phyloP scores from a whole-genome alignment of 495 filamentous ascomycete species.

The Xylaria cubensis region DNA sequence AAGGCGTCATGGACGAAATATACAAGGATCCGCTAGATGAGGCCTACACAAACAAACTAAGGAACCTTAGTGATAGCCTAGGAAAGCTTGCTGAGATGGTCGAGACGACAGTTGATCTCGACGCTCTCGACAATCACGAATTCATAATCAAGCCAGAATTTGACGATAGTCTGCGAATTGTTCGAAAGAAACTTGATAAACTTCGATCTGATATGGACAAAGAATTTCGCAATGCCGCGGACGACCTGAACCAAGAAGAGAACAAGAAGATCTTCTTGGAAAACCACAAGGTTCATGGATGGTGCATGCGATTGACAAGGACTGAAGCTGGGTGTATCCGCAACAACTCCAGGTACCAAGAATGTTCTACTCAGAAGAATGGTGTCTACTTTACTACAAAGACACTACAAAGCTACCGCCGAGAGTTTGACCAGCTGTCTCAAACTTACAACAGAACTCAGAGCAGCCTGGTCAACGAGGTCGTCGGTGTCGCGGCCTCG shows the following conservation, averaged over 20 bases:
- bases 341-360: slow-evolving; percentile 86
- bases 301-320: slow-evolving; percentile 93
- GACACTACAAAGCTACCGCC: slow-evolving; percentile 78
- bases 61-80: slow-evolving; percentile 76
- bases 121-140: slow-evolving; percentile 95
- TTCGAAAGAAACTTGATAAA: slow-evolving; percentile 89
- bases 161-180: slow-evolving; percentile 84
- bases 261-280: slow-evolving; percentile 99
- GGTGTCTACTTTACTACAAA: slow-evolving; percentile 97
- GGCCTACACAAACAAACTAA: slow-evolving; percentile 85
- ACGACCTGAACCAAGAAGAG: slow-evolving; percentile 88
- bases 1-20: slow-evolving; percentile 93
- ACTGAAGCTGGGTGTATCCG: slow-evolving; percentile 93
- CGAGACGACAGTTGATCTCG: slow-evolving; percentile 95
- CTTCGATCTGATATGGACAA: slow-evolving; percentile 80
- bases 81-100: slow-evolving; percentile 96
- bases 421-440: slow-evolving; percentile 93
- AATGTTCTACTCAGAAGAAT: slow-evolving; percentile 98
- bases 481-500: slow-evolving; percentile 90
- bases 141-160: slow-evolving; percentile 99
- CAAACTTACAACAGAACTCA: slow-evolving; percentile 97
- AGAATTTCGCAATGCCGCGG: slow-evolving; percentile 78
- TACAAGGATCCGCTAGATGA: slow-evolving; percentile 88
- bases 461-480: slow-evolving; percentile 87
- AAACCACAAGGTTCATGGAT: slow-evolving; percentile 93